Evolutionary conservation across 2,329 filamentous ascomycete genomes (phyloP), one percentile per base, ranked within the genome.

Genomic region (Phialophora chinensis): DNA sequence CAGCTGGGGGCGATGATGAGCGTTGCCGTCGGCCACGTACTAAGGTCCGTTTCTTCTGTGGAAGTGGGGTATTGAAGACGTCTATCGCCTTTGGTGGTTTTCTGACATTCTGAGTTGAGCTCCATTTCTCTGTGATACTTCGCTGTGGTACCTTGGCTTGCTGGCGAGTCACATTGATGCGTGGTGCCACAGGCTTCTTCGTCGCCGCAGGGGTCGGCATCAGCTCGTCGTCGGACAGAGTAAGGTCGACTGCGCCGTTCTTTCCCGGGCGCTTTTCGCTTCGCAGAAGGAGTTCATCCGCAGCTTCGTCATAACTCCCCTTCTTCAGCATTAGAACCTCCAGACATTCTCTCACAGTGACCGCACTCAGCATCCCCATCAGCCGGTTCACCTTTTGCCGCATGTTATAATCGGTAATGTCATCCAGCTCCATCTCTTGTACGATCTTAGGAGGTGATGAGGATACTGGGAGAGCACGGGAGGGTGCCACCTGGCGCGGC

Each of bases 91-190:
- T 69, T 4, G 56, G 62, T n/a, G 63, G 60, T 44, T 67, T 67
- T 72, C 63, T 73, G 74, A 6, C 72, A 50, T 75, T 77, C 69
- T 84, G 83, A 52, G 81, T 82, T 6, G 81, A 80, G 14, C 81
- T 79, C 80, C 84, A 89, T 73, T 86, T 87, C 67, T 88, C 83
- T 66, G 85, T 82, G 64, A 91, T 87, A 5, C 79, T 83, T 66
- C 82, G 83, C 14, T 80, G 80, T 5, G 84, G 84, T 11, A 80
- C 81, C 69, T 86, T 85, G 35, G 88, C 80, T 58, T 82, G 79
- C 69, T 86, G 84, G 71, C 56, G 50, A 12, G 53, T 53, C 17
- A 49, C 33, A 49, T 60, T 57, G 17, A 47, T 14, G 14, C 23
- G 35, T 27, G 62, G 62, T 85, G 86, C 50, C 63, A 64, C 73